Conservation (phyloP, 2,329 filamentous ascomycete species). For the Colletotrichum trifolii region DNA sequence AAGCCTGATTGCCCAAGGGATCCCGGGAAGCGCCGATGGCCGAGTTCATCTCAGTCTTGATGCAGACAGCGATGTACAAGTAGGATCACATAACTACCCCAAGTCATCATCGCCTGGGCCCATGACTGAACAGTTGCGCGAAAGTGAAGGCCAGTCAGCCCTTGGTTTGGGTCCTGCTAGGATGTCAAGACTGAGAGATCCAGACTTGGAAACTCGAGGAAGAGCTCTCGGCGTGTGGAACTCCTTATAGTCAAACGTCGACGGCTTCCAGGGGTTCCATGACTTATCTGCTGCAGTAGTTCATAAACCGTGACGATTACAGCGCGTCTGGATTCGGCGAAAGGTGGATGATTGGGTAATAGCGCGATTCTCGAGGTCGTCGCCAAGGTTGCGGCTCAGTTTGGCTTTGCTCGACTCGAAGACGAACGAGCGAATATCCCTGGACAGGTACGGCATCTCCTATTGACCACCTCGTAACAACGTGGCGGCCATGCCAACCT, state of each 20-base stretch:
- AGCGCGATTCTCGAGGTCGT: conserved; percentile 3
- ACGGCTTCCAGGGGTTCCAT: conserved; percentile 3
- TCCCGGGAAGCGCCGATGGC: too few species aligned
- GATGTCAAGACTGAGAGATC: too few species aligned
- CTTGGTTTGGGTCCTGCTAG: too few species aligned
- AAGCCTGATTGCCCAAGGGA: too few species aligned
- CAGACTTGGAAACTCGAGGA: not conserved
- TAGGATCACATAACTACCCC: too few species aligned
- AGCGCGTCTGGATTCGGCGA: conserved; percentile 2
- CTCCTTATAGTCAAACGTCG: conserved; percentile 22
- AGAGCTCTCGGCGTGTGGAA: conserved; percentile 10
- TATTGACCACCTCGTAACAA: conserved; percentile 13
- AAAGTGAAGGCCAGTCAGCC: too few species aligned
- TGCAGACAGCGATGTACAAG: too few species aligned
- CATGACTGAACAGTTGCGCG: too few species aligned
- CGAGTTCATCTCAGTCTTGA: too few species aligned
- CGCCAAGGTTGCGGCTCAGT: conserved; percentile 27
- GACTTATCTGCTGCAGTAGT: not conserved
- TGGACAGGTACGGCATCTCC: not conserved
- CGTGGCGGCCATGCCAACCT: conserved; percentile 26
- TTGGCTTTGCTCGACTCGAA: conserved; percentile 1
- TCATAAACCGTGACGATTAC: not conserved
- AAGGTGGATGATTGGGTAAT: conserved; percentile 17
- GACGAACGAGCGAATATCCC: not conserved
- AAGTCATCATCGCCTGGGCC: too few species aligned